phyloP scores from a whole-genome alignment of 768 basidiomycete species.

The Steccherinum ochraceum region DNA sequence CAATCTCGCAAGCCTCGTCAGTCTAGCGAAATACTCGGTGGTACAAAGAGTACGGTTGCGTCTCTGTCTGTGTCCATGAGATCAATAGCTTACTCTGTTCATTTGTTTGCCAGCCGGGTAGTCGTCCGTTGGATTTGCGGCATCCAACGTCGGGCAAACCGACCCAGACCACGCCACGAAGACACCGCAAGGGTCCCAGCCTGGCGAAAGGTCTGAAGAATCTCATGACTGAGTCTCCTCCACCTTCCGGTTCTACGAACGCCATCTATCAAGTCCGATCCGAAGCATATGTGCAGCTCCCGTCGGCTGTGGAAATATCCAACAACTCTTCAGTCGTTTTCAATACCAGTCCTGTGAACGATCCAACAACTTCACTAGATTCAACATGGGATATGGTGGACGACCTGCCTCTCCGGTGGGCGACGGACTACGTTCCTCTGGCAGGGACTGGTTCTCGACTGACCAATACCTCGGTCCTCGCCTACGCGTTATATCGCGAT shows the following conservation, averaged over 20 bases:
- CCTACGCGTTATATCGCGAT: conserved; percentile 66
- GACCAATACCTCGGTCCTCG: conserved; percentile 47
- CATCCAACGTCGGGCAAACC: conserved; percentile 44
- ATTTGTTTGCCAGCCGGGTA: conserved; percentile 39
- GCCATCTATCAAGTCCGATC: not conserved
- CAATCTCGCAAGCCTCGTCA: conserved; percentile 68
- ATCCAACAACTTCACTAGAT: conserved; percentile 12
- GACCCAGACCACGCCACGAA: conserved; percentile 36
- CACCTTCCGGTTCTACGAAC: conserved; percentile 16
- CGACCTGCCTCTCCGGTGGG: conserved; percentile 71
- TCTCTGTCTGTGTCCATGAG: no score
- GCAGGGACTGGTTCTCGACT: conserved; percentile 62
- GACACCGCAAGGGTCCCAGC: conserved; percentile 44
- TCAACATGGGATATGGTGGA: conserved; percentile 63
- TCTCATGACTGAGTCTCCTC: conserved; percentile 40
- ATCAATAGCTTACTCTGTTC: not conserved
- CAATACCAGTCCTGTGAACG: not conserved
- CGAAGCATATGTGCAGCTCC: not conserved
- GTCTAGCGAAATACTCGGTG: conserved; percentile 68
- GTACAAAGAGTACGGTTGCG: conserved; percentile 59
- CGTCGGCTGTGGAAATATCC: not conserved
- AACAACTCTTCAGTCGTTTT: conserved; percentile 21
- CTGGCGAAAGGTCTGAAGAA: conserved; percentile 61
- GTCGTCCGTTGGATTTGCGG: conserved; percentile 55
- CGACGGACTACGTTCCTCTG: conserved; percentile 81